Conservation (phyloP, 768 basidiomycete genomes). For the Tricholoma saponaceum region DNA sequence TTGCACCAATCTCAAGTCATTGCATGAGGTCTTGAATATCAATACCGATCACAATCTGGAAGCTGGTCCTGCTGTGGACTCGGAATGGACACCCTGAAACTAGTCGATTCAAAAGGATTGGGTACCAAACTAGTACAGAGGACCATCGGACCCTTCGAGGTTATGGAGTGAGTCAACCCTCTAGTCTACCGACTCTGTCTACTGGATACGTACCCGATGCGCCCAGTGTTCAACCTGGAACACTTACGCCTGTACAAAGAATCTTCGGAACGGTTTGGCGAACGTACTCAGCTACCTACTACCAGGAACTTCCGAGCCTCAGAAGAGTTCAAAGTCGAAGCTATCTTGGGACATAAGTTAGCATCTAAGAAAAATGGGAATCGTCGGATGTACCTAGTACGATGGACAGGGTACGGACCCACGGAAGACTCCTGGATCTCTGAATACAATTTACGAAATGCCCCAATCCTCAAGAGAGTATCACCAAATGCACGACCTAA, state of each 20-base stretch:
- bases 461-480: background rate
- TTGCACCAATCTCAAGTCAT: too few species aligned
- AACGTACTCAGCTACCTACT: conserved; percentile 6
- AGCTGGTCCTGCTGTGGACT: too few species aligned
- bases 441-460: conserved; percentile 13
- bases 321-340: conserved; percentile 16
- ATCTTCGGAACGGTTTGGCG: conserved; percentile 5
- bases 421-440: too few species aligned
- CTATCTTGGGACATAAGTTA: conserved; percentile 10
- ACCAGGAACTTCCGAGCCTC: conserved; percentile 12
- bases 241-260: conserved; percentile 9
- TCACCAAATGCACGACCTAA: too few species aligned
- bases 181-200: conserved; percentile 14
- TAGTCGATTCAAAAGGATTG: conserved; percentile 16
- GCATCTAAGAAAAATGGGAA: conserved; percentile 4
- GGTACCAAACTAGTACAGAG: conserved; percentile 19
- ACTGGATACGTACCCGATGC: conserved; percentile 17
- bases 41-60: too few species aligned
- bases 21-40: too few species aligned
- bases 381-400: conserved; percentile 7
- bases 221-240: conserved; percentile 16
- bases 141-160: conserved; percentile 19
- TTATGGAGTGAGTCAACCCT: conserved; percentile 18
- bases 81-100: conserved; percentile 10
- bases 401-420: too few species aligned